These are phyloP conservation scores for Trichosporon ovoides DNA, from an alignment of 1,284 basidiomycete genomes.

Conservation along the genomic window DNA sequence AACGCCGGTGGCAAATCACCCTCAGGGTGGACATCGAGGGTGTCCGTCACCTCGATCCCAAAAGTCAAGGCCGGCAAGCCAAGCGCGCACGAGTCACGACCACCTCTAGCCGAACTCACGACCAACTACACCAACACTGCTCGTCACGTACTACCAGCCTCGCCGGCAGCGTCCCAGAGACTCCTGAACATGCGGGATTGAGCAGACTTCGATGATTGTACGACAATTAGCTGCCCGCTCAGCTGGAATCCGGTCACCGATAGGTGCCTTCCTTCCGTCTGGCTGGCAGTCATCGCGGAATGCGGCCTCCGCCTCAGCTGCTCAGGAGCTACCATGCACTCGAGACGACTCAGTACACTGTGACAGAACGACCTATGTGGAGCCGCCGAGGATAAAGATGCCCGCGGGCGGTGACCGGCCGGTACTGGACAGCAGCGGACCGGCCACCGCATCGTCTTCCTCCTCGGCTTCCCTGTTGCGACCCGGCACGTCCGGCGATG, in stretches of 20 bases:
- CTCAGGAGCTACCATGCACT: not conserved
- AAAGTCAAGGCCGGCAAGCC: not conserved
- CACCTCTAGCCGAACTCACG: not conserved
- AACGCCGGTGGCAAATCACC: not conserved
- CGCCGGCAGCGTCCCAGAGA: not conserved
- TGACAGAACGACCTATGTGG: not conserved
- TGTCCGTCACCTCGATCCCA: constrained; percentile 4
- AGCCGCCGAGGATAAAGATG: not conserved
- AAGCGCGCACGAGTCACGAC: not conserved
- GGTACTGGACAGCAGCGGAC: not conserved
- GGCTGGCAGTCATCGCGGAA: constrained; percentile 1
- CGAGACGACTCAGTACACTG: not conserved
- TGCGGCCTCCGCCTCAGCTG: not conserved
- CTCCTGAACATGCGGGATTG: constrained; percentile 4
- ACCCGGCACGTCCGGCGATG: too few species aligned
- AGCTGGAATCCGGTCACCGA: not conserved
- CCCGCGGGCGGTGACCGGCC: not conserved
- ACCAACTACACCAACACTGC: not conserved
- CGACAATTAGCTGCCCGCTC: constrained; percentile 1
- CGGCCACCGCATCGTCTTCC: not conserved
- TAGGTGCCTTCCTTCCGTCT: not conserved
- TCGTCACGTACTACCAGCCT: not conserved
- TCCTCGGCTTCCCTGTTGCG: not conserved
- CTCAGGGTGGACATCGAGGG: not conserved
- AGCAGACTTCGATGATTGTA: constrained; percentile 2